Conservation (phyloP, 805 yeast species). For the Lipomyces orientalis region DNA sequence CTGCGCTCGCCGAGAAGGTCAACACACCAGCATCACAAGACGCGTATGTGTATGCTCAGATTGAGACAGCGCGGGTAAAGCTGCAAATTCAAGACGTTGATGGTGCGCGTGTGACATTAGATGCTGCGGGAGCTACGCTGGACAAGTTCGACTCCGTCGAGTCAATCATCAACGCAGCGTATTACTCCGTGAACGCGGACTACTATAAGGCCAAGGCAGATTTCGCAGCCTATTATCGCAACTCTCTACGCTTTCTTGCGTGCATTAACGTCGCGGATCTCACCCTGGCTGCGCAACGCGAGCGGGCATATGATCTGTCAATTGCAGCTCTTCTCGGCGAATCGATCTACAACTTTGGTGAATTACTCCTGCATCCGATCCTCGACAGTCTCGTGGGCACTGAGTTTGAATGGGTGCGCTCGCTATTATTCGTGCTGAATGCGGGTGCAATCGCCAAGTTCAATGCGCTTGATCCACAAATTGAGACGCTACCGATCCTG, state of each 20-base stretch:
- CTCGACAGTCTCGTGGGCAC: slow-evolving; percentile 58
- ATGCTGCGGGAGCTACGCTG: slow-evolving; percentile 61
- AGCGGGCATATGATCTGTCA: slow-evolving; percentile 74
- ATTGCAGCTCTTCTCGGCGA: slow-evolving; percentile 90
- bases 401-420: slow-evolving; percentile 70
- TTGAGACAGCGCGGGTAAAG: slow-evolving; percentile 77
- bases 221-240: slow-evolving; percentile 80
- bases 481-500: slow-evolving; percentile 60
- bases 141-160: slow-evolving; percentile 61
- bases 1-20: slow-evolving; percentile 54
- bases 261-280: slow-evolving; percentile 57
- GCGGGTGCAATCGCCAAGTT: slow-evolving; percentile 76
- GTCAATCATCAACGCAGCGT: slow-evolving; percentile 76
- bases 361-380: slow-evolving; percentile 86
- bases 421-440: slow-evolving; percentile 72
- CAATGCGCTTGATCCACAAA: slow-evolving; percentile 53
- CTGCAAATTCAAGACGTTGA: slow-evolving; percentile 60
- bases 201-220: slow-evolving; percentile 76
- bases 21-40: slow-evolving; percentile 52
- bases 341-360: slow-evolving; percentile 93
- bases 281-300: slow-evolving; percentile 50
- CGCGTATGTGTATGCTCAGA: slow-evolving; percentile 62
- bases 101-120: slow-evolving; percentile 71
- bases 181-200: slow-evolving; percentile 78
- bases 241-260: slow-evolving; percentile 80